Evolutionary conservation across 345 rosid genomes (phyloP).

Genomic region (Garcia nutans): DNA sequence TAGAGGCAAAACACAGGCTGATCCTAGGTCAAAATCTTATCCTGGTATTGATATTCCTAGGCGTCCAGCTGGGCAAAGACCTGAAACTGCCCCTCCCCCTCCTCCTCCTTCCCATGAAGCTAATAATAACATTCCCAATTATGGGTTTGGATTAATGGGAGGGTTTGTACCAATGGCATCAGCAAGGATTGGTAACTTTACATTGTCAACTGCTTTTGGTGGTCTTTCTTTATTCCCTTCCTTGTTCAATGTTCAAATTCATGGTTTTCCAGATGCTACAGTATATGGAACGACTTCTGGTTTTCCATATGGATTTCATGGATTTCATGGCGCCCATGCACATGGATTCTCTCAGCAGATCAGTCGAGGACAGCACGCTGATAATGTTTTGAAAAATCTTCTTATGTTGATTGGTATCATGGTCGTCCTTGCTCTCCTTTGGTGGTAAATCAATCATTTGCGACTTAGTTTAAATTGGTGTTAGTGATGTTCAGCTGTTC

Average conservation of each 20-base stretch:
- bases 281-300: slow-evolving; percentile 64
- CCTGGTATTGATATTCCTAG: slow-evolving; percentile 65
- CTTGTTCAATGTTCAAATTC: slow-evolving; percentile 65
- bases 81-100: slow-evolving; percentile 61
- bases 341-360: slow-evolving; percentile 41
- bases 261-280: slow-evolving; percentile 67
- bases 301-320: slow-evolving; percentile 51
- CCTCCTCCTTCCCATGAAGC: slow-evolving; percentile 36
- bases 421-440: slow-evolving; percentile 53
- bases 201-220: slow-evolving; percentile 63
- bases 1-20: slow-evolving; percentile 72
- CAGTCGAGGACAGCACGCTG: slow-evolving; percentile 48
- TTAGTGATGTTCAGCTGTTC: background rate
- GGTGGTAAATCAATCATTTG: slow-evolving; percentile 36
- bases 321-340: slow-evolving; percentile 56
- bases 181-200: slow-evolving; percentile 67
- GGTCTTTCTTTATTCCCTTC: slow-evolving; percentile 65
- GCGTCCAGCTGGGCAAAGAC: slow-evolving; percentile 76
- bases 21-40: slow-evolving; percentile 69
- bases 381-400: slow-evolving; percentile 54
- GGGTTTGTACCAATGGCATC: slow-evolving; percentile 70
- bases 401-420: slow-evolving; percentile 50
- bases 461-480: background rate
- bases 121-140: slow-evolving; percentile 45
- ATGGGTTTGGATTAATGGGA: slow-evolving; percentile 65